phyloP scores from a whole-genome alignment of 257 asterid genomes.

The Ilex asprella region DNA sequence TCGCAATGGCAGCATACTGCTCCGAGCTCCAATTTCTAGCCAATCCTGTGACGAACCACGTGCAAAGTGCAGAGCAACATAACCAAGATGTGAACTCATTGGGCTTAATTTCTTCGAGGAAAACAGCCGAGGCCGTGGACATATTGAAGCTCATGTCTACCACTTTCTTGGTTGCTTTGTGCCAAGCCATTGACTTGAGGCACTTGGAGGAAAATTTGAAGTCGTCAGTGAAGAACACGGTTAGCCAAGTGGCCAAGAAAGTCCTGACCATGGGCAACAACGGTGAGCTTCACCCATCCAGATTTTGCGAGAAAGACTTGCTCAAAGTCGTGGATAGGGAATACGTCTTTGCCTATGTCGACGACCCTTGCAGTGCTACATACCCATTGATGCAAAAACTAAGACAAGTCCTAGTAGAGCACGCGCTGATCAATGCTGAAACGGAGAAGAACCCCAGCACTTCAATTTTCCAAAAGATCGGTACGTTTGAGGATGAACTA shows the following conservation, averaged over 20 bases:
- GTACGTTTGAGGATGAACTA: conserved; percentile 30
- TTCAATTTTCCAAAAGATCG: conserved; percentile 29
- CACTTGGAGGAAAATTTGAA: conserved; percentile 35
- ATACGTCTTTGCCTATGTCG: conserved; percentile 28
- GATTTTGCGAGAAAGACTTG: conserved; percentile 34
- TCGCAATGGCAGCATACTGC: conserved; percentile 33
- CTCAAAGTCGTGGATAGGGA: conserved; percentile 29
- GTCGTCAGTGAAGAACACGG: conserved; percentile 21
- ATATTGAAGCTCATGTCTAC: conserved; percentile 35
- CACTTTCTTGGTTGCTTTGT: conserved; percentile 33
- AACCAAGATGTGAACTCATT: conserved; percentile 39
- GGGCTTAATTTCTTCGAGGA: conserved; percentile 34
- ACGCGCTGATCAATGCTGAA: conserved; percentile 22
- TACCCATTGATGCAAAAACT: conserved; percentile 35
- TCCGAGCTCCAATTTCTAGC: conserved; percentile 38
- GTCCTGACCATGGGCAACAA: conserved; percentile 13
- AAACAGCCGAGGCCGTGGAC: conserved; percentile 34
- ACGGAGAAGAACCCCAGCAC: conserved; percentile 15
- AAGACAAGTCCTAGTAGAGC: conserved; percentile 31
- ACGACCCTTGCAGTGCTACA: conserved; percentile 27
- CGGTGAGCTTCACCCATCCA: conserved; percentile 29
- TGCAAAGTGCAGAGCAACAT: conserved; percentile 33
- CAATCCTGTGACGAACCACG: conserved; percentile 40
- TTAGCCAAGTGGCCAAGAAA: conserved; percentile 27
- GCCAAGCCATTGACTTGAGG: conserved; percentile 37